Percentiles rank a stretch among this genome's conserved stretches.
These are phyloP conservation scores for Aspergillus sp. DNA, from an alignment of 2,329 filamentous ascomycete species.

Conservation along the genomic window DNA sequence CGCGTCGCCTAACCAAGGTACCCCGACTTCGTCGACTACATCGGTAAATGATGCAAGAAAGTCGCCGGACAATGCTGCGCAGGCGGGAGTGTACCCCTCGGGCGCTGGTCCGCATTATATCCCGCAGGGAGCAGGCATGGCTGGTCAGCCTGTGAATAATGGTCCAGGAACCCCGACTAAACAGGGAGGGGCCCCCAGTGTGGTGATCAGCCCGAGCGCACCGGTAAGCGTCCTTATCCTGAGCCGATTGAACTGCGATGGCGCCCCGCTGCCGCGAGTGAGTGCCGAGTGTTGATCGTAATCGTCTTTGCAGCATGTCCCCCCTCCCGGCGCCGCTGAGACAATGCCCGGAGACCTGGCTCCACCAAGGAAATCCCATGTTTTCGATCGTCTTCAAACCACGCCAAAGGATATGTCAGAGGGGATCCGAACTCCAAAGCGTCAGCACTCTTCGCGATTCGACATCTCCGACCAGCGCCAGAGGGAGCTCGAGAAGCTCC, in stretches of 20 bases:
- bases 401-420: constrained; percentile 96
- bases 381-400: constrained; percentile 84
- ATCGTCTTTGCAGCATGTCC: constrained; percentile 63
- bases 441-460: constrained; percentile 95
- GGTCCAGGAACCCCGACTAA: constrained; percentile 59
- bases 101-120: constrained; percentile 34
- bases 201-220: constrained; percentile 90
- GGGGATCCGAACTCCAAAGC: constrained; percentile 88
- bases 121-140: constrained; percentile 28
- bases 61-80: constrained; percentile 45
- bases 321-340: constrained; percentile 87
- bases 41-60: constrained; percentile 82
- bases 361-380: constrained; percentile 87
- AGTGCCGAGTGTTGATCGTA: too few species aligned
- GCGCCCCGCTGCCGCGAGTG: too few species aligned
- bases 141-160: constrained; percentile 39
- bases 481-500: constrained; percentile 92
- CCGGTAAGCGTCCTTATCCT: constrained; percentile 59
- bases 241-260: too few species aligned
- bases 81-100: constrained; percentile 24
- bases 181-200: constrained; percentile 69
- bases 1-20: constrained; percentile 59
- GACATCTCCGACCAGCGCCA: constrained; percentile 88
- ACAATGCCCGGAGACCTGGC: constrained; percentile 97
- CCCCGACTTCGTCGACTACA: constrained; percentile 84